phyloP scores from a whole-genome alignment of 306 rosid species.

The Pyrus betulifolia region DNA sequence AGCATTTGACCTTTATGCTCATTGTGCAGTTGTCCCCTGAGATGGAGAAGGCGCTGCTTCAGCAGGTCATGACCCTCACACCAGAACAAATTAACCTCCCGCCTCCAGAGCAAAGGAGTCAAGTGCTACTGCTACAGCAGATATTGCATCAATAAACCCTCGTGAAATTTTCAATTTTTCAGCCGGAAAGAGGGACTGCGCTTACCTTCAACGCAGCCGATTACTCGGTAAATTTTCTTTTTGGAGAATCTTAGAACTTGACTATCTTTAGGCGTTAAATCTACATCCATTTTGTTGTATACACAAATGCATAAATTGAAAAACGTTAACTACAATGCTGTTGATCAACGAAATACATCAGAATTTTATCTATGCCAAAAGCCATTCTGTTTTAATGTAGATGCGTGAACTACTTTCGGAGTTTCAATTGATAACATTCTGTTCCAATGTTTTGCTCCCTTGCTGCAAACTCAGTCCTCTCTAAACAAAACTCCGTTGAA shows the following conservation, averaged over 20 bases:
- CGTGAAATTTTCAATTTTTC: not conserved
- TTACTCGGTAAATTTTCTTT: not conserved
- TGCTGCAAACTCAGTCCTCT: not conserved
- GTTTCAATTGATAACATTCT: not conserved
- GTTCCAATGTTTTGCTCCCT: not conserved
- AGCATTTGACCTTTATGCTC: not conserved
- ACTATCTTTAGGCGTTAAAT: not conserved
- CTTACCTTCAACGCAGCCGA: slow-evolving; percentile 6
- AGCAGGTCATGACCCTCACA: slow-evolving; percentile 97
- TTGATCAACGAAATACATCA: not conserved
- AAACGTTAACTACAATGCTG: not conserved
- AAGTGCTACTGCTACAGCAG: slow-evolving; percentile 90
- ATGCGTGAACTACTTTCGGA: not conserved
- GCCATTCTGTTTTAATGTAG: not conserved
- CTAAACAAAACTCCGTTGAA: not conserved
- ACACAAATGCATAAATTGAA: not conserved
- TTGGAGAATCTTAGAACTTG: not conserved
- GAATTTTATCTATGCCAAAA: not conserved
- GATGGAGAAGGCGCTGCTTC: slow-evolving; percentile 90
- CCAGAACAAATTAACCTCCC: slow-evolving; percentile 74
- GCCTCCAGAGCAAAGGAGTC: slow-evolving; percentile 92
- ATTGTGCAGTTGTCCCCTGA: slow-evolving; percentile 72
- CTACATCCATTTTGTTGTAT: not conserved
- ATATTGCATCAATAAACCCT: slow-evolving; percentile 65
- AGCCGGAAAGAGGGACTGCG: not conserved